Percentiles rank a stretch among this genome's conserved stretches.
Evolutionary conservation across 2,329 filamentous ascomycete species (phyloP).

Genomic region (Phialocephala subalpina): DNA sequence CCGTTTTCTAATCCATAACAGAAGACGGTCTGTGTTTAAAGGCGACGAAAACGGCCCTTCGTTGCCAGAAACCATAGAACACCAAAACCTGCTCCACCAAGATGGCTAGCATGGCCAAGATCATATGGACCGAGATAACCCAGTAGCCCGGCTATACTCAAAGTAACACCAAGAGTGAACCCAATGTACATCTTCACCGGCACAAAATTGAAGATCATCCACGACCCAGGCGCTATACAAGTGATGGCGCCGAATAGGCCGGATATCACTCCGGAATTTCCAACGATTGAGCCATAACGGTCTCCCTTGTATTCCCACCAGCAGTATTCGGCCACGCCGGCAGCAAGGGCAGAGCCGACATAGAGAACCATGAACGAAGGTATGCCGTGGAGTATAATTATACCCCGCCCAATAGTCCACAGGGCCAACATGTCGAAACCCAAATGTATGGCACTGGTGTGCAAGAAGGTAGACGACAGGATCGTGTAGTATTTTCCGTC

Average conservation of each 20-base stretch:
- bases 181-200: constrained; percentile 25
- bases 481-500: constrained; percentile 38
- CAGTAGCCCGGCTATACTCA: constrained; percentile 22
- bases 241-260: constrained; percentile 22
- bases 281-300: constrained; percentile 12
- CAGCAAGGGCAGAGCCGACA: constrained; percentile 30
- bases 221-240: constrained; percentile 8
- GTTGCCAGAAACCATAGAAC: not conserved
- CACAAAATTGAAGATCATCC: constrained; percentile 19
- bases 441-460: constrained; percentile 40
- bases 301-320: constrained; percentile 18
- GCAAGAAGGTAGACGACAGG: constrained; percentile 44
- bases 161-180: not conserved
- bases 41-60: not conserved
- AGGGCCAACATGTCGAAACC: constrained; percentile 43
- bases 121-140: constrained; percentile 16
- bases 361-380: constrained; percentile 25
- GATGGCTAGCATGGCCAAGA: constrained; percentile 32
- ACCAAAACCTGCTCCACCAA: constrained; percentile 23
- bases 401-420: constrained; percentile 35
- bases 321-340: constrained; percentile 19
- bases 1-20: too few relatives aligned
- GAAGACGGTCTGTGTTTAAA: too few relatives aligned
- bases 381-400: constrained; percentile 23
- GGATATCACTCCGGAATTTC: constrained; percentile 27